A percentile compares a stretch with the other conserved stretches of the same genome.
Conservation (phyloP, 2,329 filamentous ascomycete genomes). For the Acephala macrosclerotiorum region DNA sequence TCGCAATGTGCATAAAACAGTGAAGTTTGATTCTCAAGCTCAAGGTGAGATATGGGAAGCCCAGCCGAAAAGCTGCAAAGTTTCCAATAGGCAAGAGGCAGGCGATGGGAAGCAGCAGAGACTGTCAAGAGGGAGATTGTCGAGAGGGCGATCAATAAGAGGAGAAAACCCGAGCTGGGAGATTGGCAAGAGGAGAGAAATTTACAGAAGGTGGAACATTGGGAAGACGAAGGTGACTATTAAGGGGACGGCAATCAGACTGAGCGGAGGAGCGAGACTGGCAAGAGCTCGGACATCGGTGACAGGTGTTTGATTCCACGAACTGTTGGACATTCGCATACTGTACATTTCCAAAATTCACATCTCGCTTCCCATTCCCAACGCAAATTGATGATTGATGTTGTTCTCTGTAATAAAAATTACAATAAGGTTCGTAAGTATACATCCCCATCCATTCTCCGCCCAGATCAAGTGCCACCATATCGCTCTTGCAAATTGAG, state of each 20-base stretch:
- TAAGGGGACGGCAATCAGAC: not conserved
- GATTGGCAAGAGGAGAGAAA: not conserved
- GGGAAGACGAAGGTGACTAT: not conserved
- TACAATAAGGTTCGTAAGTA: not conserved
- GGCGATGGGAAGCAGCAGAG: too few species aligned
- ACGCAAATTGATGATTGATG: not conserved
- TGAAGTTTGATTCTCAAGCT: too few species aligned
- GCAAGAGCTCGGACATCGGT: not conserved
- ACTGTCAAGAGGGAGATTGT: too few species aligned
- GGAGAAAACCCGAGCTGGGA: too few species aligned
- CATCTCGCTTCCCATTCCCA: not conserved
- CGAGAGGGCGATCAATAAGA: too few species aligned
- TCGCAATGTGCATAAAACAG: too few species aligned
- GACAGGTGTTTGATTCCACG: not conserved
- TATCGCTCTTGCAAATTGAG: not conserved
- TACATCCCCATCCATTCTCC: not conserved
- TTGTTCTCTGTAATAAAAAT: constrained; percentile 4
- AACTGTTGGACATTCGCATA: not conserved
- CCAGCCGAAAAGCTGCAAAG: too few species aligned
- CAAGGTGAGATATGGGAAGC: too few species aligned
- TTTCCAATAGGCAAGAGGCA: too few species aligned
- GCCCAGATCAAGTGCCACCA: not conserved
- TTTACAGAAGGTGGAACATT: not conserved
- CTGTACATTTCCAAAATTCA: not conserved
- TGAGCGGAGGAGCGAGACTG: not conserved